phyloP scores from a whole-genome alignment of 2,329 filamentous ascomycete genomes.

The Phialophora expanda region DNA sequence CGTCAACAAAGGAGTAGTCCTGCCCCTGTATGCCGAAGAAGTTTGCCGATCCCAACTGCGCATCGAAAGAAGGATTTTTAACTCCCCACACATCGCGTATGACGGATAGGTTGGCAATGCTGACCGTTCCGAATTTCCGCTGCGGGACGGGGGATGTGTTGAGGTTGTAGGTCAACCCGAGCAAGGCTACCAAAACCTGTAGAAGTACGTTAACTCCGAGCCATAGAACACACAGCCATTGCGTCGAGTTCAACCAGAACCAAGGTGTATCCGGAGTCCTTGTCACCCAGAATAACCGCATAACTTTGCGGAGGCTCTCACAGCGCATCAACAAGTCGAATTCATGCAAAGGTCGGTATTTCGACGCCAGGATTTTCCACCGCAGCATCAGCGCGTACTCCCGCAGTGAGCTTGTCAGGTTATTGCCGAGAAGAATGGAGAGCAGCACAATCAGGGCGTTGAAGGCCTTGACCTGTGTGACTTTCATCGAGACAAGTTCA shows the following conservation, averaged over 20 bases:
- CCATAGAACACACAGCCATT: slow-evolving; percentile 36
- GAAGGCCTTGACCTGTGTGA: slow-evolving; percentile 36
- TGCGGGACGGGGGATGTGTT: slow-evolving; percentile 45
- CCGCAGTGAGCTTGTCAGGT: slow-evolving; percentile 33
- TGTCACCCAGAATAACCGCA: slow-evolving; percentile 33
- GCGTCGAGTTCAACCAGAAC: slow-evolving; percentile 34
- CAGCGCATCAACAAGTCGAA: slow-evolving; percentile 39
- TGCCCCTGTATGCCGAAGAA: slow-evolving; percentile 36
- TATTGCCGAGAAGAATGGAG: slow-evolving; percentile 36
- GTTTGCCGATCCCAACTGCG: slow-evolving; percentile 35
- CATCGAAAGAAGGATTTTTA: slow-evolving; percentile 23
- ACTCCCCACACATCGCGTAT: slow-evolving; percentile 48
- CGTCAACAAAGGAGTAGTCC: slow-evolving; percentile 31
- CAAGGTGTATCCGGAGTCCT: slow-evolving; percentile 25
- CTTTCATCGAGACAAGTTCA: slow-evolving; percentile 26
- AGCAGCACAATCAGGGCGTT: slow-evolving; percentile 38
- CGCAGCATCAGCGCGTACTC: slow-evolving; percentile 37
- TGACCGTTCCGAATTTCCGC: slow-evolving; percentile 96
- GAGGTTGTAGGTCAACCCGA: slow-evolving; percentile 39
- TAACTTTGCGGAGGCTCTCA: slow-evolving; percentile 36
- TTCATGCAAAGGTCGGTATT: slow-evolving; percentile 36
- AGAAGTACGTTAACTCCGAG: slow-evolving; percentile 33
- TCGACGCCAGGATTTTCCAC: slow-evolving; percentile 38
- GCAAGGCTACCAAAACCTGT: slow-evolving; percentile 36
- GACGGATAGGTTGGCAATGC: slow-evolving; percentile 89